Evolutionary conservation across 345 rosid genomes (phyloP), one percentile per base, ranked within the genome.

Genomic region (Trapa incisa): DNA sequence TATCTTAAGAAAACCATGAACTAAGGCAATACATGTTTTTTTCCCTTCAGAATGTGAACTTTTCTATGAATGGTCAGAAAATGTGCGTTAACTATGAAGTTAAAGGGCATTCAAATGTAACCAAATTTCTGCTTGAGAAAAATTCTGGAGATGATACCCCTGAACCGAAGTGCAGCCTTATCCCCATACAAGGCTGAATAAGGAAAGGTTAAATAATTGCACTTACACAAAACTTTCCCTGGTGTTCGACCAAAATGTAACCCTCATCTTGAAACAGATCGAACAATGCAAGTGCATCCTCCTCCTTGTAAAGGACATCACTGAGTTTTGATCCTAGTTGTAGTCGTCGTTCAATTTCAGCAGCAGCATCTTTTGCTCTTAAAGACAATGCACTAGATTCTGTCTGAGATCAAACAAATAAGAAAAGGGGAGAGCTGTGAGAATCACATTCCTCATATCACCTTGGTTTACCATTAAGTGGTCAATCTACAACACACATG

Each of bases 301-400:
- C 91, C 84, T 84, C 86, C 74, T 69, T 85, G 75, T 71, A 81
- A 60, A 86, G 76, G 54, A 89, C 78, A 70, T 88, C 89, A 61
- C 99, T 89, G 54, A 94, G 95, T 77, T 82, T 91, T 38, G 95
- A 82, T 15, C 97, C 96, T 69, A 94, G 79, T 58, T 80, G 87
- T 71, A 94, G 82, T 71, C 92, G 80, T 12, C n/a, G 61, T 75
- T 80, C 89, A 47, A 91, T 94, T 68, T 89, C 86, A 74, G 84
- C 85, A 1, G 97, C 99, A 50, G 97, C 92, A 60, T 78, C 72
- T 77, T 79, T 87, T 33, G 97, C 96, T 75, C 78, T 87, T 22
- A 76, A 73, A 73, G 96, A 83, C 74, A 93, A 76, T 48, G 73
- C 73, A 47, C 17, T 70, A 37, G 74, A 68, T 65, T 68, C 79